Evolutionary conservation across 768 basidiomycete species (phyloP).

Genomic region (Cystobasidium onofrii): DNA sequence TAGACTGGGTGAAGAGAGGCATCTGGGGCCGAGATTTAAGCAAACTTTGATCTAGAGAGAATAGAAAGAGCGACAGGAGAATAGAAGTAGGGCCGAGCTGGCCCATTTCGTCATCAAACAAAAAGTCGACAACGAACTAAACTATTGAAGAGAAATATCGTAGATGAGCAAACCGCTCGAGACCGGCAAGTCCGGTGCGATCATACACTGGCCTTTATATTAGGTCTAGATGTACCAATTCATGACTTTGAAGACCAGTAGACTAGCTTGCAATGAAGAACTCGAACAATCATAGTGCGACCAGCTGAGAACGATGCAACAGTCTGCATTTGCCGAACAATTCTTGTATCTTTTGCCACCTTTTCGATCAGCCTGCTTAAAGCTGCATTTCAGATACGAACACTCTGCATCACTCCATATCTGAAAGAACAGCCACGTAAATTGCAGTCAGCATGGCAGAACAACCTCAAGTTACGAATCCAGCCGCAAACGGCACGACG

Average conservation of each 20-base stretch:
- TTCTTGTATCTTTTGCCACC: neutral
- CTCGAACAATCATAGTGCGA: no score
- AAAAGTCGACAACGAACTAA: neutral
- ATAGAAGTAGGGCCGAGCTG: neutral
- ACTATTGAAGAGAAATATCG: no score
- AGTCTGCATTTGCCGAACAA: no score
- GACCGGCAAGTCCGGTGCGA: no score
- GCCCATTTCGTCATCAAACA: no score
- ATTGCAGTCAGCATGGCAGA: neutral
- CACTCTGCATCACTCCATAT: neutral
- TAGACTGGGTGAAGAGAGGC: conserved; percentile 61
- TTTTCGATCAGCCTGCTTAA: neutral
- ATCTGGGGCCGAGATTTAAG: conserved; percentile 26
- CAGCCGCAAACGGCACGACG: neutral
- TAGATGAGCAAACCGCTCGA: no score
- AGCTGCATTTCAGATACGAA: neutral
- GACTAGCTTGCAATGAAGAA: no score
- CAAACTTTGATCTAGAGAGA: neutral
- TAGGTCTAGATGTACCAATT: no score
- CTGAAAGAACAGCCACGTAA: neutral
- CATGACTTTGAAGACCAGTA: no score
- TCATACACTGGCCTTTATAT: no score
- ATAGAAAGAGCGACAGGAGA: neutral
- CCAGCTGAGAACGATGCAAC: no score
- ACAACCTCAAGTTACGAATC: neutral